A percentile compares a stretch with the other conserved stretches of the same genome.
These are phyloP conservation scores for Liquidambar formosana DNA, from an alignment of 164 flowering plant genomes.

Conservation along the genomic window DNA sequence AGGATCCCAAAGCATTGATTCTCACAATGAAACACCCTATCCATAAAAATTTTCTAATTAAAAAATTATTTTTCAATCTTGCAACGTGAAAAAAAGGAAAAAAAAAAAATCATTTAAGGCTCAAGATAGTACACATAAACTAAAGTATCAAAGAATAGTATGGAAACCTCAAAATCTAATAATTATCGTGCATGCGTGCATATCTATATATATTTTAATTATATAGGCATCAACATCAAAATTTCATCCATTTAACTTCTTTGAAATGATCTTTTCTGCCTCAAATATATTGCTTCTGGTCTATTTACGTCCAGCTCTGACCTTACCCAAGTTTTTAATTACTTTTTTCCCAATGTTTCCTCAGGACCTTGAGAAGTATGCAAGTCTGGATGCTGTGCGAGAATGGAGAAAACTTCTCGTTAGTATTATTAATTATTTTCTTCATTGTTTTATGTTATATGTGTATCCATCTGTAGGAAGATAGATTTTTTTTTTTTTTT, in stretches of 20 bases:
- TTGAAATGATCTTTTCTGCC: background rate
- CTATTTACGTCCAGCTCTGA: background rate
- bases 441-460: background rate
- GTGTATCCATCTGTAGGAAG: background rate
- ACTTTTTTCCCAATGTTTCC: background rate
- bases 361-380: conserved; percentile 92
- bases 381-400: conserved; percentile 62
- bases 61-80: too few species aligned
- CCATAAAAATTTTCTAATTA: too few species aligned
- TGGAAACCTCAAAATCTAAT: background rate
- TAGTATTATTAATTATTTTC: conserved; percentile 25
- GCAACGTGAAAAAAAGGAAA: too few species aligned
- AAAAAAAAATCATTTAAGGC: background rate
- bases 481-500: background rate
- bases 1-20: too few species aligned
- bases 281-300: too few species aligned
- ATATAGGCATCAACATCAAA: background rate
- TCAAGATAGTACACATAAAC: background rate
- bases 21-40: too few species aligned
- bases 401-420: conserved; percentile 96
- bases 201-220: too few species aligned
- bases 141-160: background rate
- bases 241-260: background rate
- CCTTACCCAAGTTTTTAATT: background rate
- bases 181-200: background rate